Evolutionary conservation across 805 yeast genomes (phyloP).

Genomic region (Candida silvatica): DNA sequence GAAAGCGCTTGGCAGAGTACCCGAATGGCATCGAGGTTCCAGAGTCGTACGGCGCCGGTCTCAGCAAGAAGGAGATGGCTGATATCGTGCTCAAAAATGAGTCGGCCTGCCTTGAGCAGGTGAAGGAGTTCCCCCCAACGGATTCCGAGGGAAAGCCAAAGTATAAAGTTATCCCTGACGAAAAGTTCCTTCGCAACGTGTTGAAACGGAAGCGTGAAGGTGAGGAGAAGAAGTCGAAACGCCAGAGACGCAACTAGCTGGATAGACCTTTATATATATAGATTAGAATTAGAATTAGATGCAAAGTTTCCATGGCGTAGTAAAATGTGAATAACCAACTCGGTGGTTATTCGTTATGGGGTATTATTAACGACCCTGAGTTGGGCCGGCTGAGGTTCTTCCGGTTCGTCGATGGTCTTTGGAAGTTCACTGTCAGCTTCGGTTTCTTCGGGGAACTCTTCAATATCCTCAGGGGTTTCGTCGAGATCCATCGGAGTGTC

Average conservation of each 20-base stretch:
- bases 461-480: no score
- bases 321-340: no score
- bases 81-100: conserved; percentile 50
- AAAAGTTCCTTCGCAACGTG: conserved; percentile 49
- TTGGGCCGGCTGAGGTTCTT: no score
- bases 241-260: no score
- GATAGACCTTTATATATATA: not conserved
- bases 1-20: conserved; percentile 35
- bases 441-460: no score
- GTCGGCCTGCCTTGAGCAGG: conserved; percentile 37
- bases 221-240: conserved; percentile 17
- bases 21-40: conserved; percentile 26
- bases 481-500: no score
- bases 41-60: conserved; percentile 3
- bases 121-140: conserved; percentile 13
- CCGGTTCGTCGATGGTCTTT: no score
- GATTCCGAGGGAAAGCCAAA: conserved; percentile 15
- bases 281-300: not conserved
- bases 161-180: conserved; percentile 45
- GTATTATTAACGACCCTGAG: no score
- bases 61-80: conserved; percentile 36
- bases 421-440: no score
- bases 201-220: conserved; percentile 37
- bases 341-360: no score
- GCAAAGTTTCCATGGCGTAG: no score